phyloP scores from a whole-genome alignment of 2,329 filamentous ascomycete genomes.

The Cladosporium sphaerospermum region DNA sequence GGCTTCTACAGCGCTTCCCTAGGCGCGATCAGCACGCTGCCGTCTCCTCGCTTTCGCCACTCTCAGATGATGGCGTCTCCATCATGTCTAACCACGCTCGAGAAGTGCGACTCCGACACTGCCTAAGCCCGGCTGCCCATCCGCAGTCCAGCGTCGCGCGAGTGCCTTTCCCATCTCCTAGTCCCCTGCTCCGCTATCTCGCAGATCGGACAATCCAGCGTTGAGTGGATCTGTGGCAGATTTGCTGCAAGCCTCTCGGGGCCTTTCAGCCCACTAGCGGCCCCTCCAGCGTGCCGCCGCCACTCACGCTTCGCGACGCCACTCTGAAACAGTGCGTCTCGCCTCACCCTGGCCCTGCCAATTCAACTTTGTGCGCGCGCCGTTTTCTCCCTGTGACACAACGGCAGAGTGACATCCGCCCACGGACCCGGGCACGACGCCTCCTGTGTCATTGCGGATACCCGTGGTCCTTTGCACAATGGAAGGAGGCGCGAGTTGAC shows the following conservation, averaged over 20 bases:
- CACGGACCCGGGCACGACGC: not conserved
- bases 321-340: slow-evolving; percentile 9
- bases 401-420: not conserved
- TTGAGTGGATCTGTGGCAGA: slow-evolving; percentile 9
- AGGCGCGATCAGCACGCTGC: not conserved
- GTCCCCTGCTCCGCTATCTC: slow-evolving; percentile 7
- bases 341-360: not conserved
- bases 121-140: too few relatives aligned
- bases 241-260: slow-evolving; percentile 7
- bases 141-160: too few relatives aligned
- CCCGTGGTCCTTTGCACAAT: too few relatives aligned
- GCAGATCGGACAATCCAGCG: slow-evolving; percentile 8
- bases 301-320: not conserved
- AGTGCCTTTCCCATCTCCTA: not conserved
- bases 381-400: slow-evolving; percentile 2
- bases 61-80: not conserved
- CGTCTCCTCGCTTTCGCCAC: slow-evolving; percentile 1
- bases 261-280: slow-evolving; percentile 4
- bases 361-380: not conserved
- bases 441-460: slow-evolving; percentile 2
- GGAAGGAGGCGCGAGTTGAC: too few relatives aligned
- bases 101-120: too few relatives aligned
- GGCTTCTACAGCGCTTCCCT: not conserved
- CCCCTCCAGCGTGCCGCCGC: not conserved
- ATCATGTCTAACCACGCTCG: too few relatives aligned